Evolutionary conservation across 2,329 filamentous ascomycete species (phyloP).

Genomic region (Hypoxylon sp.): DNA sequence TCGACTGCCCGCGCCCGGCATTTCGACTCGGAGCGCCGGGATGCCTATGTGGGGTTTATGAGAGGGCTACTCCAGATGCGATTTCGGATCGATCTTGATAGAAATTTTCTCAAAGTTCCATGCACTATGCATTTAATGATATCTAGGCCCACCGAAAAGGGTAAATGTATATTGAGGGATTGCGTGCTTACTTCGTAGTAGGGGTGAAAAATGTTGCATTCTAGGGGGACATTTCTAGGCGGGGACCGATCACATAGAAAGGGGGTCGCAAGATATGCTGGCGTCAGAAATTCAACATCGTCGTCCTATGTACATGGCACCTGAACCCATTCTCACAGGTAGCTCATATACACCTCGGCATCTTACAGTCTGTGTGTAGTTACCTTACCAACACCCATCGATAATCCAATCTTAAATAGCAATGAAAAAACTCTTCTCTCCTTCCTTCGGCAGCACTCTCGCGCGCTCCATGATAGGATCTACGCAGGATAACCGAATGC

Average conservation of each 20-base stretch:
- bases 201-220: neutral
- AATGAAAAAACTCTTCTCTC: slow-evolving; percentile 87
- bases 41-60: slow-evolving; percentile 1
- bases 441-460: slow-evolving; percentile 76
- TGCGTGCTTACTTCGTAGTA: neutral
- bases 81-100: no score
- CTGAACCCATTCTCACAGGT: no score
- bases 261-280: neutral
- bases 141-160: slow-evolving; percentile 1
- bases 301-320: neutral
- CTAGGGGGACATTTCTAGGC: slow-evolving; percentile 1
- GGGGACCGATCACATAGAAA: neutral
- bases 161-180: neutral
- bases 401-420: slow-evolving; percentile 58
- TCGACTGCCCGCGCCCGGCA: slow-evolving; percentile 8
- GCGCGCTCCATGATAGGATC: slow-evolving; percentile 84
- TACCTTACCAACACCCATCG: neutral
- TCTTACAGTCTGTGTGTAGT: neutral
- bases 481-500: slow-evolving; percentile 81
- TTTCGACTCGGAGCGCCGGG: neutral
- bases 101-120: no score
- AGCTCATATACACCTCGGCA: no score
- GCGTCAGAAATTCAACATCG: neutral
- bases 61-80: neutral
- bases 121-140: no score